These are phyloP conservation scores for Leishmania mexicana DNA, from an alignment of 208 protist genomes.

Conservation along the genomic window DNA sequence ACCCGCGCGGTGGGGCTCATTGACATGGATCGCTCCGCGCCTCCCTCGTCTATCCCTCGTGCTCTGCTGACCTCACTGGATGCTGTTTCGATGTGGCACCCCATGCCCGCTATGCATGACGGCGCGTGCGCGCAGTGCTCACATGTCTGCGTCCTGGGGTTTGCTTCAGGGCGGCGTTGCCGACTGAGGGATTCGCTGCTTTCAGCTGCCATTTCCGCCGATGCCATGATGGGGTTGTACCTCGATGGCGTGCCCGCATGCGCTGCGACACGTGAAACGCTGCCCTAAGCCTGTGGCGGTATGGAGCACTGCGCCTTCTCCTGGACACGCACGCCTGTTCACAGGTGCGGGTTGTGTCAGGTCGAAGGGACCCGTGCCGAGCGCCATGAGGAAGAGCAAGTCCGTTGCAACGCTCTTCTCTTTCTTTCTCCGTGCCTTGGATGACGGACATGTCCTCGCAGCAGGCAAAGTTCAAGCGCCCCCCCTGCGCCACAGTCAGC, in stretches of 20 bases:
- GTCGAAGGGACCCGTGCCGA: neutral
- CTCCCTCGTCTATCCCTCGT: neutral
- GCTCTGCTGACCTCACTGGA: neutral
- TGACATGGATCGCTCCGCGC: neutral
- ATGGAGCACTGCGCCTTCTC: neutral
- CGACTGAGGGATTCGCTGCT: neutral
- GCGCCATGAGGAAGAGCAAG: neutral
- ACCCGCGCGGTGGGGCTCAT: neutral
- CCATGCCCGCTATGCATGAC: neutral
- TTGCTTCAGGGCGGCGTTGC: neutral
- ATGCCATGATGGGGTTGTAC: neutral
- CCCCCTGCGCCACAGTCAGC: no score
- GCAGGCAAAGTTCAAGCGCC: neutral
- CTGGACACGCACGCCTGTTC: neutral
- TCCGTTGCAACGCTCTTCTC: neutral
- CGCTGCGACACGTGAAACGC: neutral
- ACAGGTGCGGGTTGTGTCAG: neutral
- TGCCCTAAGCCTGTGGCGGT: neutral
- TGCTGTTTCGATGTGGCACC: neutral
- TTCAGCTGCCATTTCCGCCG: neutral
- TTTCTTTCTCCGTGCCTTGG: neutral
- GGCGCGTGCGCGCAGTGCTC: neutral
- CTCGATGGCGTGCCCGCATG: neutral
- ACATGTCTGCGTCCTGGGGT: neutral
- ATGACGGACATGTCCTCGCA: neutral